Evolutionary conservation across 176 grass and related monocot species (phyloP).

Genomic region (Hsuehochloa calcarea): DNA sequence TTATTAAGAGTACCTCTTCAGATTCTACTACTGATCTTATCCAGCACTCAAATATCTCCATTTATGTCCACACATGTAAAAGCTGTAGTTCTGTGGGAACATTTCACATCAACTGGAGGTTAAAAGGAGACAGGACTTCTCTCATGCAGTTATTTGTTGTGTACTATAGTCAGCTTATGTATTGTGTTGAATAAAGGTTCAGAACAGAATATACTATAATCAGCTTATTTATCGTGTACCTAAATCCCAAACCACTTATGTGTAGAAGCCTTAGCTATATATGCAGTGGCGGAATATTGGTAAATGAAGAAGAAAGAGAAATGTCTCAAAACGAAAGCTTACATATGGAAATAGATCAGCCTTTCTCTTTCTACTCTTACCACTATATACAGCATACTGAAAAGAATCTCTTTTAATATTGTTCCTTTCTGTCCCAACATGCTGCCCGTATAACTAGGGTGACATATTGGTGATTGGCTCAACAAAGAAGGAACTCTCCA

Average conservation of each 20-base stretch:
- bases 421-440: neutral
- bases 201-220: neutral
- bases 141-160: neutral
- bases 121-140: neutral
- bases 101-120: neutral
- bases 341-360: neutral
- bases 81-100: neutral
- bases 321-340: neutral
- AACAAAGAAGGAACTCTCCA: neutral
- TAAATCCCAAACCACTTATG: neutral
- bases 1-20: neutral
- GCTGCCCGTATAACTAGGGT: neutral
- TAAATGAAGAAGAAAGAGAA: neutral
- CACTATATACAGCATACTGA: neutral
- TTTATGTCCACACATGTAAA: neutral
- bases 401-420: slow-evolving; percentile 5
- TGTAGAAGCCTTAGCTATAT: neutral
- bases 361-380: neutral
- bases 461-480: neutral
- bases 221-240: neutral
- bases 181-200: neutral
- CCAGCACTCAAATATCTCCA: neutral
- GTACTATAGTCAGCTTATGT: neutral
- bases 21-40: slow-evolving; percentile 1
- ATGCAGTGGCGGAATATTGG: neutral